phyloP scores from a whole-genome alignment of 1,139 yeast genomes.

The Hemisphaericaspora lyxosophila region DNA sequence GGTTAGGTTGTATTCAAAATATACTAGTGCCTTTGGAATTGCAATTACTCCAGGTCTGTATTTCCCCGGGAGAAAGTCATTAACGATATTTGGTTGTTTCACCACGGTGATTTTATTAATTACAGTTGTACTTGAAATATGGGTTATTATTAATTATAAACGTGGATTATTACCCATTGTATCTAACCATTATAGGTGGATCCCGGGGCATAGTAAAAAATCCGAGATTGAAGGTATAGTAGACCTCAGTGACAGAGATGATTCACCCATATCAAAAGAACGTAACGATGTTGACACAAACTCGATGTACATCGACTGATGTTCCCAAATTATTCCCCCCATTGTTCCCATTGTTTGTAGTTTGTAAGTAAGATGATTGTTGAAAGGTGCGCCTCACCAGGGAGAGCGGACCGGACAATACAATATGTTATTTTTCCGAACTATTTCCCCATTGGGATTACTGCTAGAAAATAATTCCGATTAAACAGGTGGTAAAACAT shows the following conservation, averaged over 20 bases:
- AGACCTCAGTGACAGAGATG: conserved; percentile 9
- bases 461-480: not conserved
- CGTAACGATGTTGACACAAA: not conserved
- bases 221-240: conserved; percentile 4
- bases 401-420: too few species aligned
- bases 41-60: conserved; percentile 33
- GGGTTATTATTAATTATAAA: conserved; percentile 38
- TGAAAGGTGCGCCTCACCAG: too few species aligned
- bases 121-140: conserved; percentile 37
- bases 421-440: not conserved
- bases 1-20: conserved; percentile 47
- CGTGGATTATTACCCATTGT: conserved; percentile 40
- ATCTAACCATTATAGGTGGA: conserved; percentile 22
- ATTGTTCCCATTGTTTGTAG: too few species aligned
- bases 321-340: too few species aligned
- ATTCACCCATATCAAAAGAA: conserved; percentile 1
- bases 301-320: conserved; percentile 1
- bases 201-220: conserved; percentile 12
- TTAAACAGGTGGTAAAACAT: not conserved
- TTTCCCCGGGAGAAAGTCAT: conserved; percentile 49
- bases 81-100: conserved; percentile 48
- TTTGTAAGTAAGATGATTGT: too few species aligned
- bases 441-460: not conserved
- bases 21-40: conserved; percentile 29
- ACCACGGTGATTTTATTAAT: conserved; percentile 40